Percentiles rank a stretch among this genome's conserved stretches.
Conservation (phyloP, 192 early-diverging fungal species). For the Backusella morwellensis region DNA sequence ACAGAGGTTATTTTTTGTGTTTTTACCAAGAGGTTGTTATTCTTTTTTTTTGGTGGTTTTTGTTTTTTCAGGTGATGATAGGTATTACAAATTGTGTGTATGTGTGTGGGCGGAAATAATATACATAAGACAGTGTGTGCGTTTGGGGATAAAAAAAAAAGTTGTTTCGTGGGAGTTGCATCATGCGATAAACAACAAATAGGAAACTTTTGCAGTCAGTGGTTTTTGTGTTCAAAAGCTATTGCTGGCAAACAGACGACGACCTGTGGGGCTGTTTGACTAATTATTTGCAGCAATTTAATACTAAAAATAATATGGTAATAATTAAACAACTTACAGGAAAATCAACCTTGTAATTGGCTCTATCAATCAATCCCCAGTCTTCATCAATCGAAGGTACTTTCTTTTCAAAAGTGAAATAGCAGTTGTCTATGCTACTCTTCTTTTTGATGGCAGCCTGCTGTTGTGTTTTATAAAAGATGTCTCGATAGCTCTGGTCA, state of each 20-base stretch:
- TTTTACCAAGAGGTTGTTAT: too few species aligned
- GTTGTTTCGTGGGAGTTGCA: background rate
- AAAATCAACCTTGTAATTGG: slow-evolving; percentile 1
- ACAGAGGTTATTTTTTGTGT: background rate
- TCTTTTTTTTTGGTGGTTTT: background rate
- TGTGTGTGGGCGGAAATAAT: background rate
- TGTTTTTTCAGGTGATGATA: background rate
- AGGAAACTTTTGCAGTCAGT: background rate
- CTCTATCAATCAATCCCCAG: slow-evolving; percentile 11
- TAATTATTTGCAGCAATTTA: background rate
- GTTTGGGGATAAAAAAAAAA: background rate
- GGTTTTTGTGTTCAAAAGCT: background rate
- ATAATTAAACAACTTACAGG: background rate
- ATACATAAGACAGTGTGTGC: background rate
- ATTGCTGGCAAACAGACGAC: background rate
- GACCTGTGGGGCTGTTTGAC: background rate
- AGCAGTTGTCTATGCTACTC: background rate
- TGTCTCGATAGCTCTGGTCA: background rate
- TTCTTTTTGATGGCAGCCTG: background rate
- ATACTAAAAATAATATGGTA: background rate
- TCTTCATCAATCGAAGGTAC: background rate
- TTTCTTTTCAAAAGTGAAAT: background rate
- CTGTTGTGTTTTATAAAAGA: background rate
- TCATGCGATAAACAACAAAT: slow-evolving; percentile 1
- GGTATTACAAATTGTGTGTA: background rate